Evolutionary conservation across 163 green algal genomes (phyloP).

Genomic region (Chlorella variabilis): DNA sequence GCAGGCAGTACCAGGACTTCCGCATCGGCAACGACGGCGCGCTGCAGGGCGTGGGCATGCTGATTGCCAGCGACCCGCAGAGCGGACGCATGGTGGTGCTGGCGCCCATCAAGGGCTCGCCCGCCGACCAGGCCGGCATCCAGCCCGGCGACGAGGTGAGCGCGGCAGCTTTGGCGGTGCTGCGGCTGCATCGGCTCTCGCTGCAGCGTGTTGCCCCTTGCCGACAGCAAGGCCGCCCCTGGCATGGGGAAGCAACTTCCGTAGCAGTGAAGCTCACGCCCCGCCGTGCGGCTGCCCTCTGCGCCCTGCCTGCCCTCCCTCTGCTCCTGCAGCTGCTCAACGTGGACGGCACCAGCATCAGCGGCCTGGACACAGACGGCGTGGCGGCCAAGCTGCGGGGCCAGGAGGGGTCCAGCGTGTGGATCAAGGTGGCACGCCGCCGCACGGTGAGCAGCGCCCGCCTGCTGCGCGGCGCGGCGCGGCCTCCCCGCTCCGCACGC

Average conservation of each 20-base stretch:
- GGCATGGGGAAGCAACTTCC: no score
- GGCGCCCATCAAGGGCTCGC: constrained; percentile 82
- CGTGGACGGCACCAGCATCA: constrained; percentile 59
- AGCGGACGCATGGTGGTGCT: constrained; percentile 77
- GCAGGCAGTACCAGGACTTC: constrained; percentile 90
- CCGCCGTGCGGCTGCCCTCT: neutral
- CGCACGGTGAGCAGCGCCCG: neutral
- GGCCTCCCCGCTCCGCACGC: no score
- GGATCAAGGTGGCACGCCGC: constrained; percentile 62
- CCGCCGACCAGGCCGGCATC: constrained; percentile 85
- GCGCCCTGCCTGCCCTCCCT: neutral
- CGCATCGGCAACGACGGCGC: constrained; percentile 83
- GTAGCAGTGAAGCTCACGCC: no score
- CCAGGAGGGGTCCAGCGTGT: constrained; percentile 71
- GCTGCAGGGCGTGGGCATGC: constrained; percentile 92
- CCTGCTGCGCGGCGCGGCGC: neutral
- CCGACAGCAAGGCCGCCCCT: no score
- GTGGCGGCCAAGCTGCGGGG: constrained; percentile 79
- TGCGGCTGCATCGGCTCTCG: no score
- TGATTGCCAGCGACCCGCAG: constrained; percentile 79
- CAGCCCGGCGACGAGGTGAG: constrained; percentile 83
- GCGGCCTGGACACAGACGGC: constrained; percentile 74
- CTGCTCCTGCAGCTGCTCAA: constrained; percentile 54
- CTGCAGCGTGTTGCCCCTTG: no score
- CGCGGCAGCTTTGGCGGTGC: no score